Base-by-base conservation (phyloP, 2,329 filamentous ascomycete species). In the Trichoderma sp. region DNA sequence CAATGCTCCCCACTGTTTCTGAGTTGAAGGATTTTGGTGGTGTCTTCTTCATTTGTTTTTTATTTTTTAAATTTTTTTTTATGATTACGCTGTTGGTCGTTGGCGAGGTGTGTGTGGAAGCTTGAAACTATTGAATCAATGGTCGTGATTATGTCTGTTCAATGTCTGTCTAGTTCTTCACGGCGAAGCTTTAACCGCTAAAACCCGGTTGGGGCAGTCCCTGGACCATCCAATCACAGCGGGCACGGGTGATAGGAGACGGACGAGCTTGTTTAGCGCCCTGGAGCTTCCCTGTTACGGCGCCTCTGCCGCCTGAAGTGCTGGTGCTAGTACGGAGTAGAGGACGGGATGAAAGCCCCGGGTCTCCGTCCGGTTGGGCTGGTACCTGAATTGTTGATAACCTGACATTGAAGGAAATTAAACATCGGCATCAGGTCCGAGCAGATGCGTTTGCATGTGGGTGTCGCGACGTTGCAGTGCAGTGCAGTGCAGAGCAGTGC, bases 251-350 rank as follows among this genome's bases (percentile, higher is more conserved):
- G 58, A 50, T 22, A 37, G 58, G 39, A 29, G 58, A 35, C 42
- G 10, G 60, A 60, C 34, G 22, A 25, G 35, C 37, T 10, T 17
- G n/a, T 34, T 57, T 57, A 56, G 63, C 37, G 50, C 63, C 52
- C 63, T 45, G 52, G 22, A 65, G 39, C 63, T 25, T 29, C 63
- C 63, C 27, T 63, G 45, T 19, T 63, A 5, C 32, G 59, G 59
- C 45, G 45, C 59, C 45, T 63, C 42, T 48, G 35, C 37, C 37
- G 52, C 4, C 5, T 7, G 19, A 32, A 34, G 22, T 22, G 42
- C 10, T 48, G 42, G 42, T 22, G n/a, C 42, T 19, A 45, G 42
- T 19, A n/a, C 42, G 22, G 22, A 29, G 29, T 15, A 17, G 50
- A 34, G 12, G 15, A n/a, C 61, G 50, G 61, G 35, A 32, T 5